Evolutionary conservation across 257 asterid genomes (phyloP).

Genomic region (Penstemon eatonii): DNA sequence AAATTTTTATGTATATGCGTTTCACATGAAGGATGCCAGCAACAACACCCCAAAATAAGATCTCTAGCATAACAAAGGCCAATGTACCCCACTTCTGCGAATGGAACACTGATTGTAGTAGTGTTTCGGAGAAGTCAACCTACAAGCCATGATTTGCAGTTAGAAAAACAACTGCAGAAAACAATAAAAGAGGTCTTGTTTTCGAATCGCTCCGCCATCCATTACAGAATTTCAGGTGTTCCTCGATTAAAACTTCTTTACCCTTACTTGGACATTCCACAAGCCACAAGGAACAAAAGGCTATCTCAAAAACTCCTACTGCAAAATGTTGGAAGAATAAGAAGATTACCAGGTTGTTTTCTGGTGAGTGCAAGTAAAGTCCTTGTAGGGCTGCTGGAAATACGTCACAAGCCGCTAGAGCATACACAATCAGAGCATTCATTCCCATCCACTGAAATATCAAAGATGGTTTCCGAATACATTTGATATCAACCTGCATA

Average conservation of each 20-base stretch:
- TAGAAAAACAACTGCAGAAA: not conserved
- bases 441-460: conserved; percentile 95
- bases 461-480: conserved; percentile 57
- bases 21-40: conserved; percentile 75
- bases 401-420: conserved; percentile 84
- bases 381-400: conserved; percentile 87
- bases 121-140: conserved; percentile 57
- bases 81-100: conserved; percentile 77
- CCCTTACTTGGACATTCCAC: too few species aligned
- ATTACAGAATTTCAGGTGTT: too few species aligned
- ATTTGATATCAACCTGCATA: conserved; percentile 69
- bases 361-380: conserved; percentile 78
- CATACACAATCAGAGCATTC: conserved; percentile 86
- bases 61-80: conserved; percentile 68
- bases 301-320: too few species aligned
- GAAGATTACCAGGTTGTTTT: conserved; percentile 72
- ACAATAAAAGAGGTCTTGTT: not conserved
- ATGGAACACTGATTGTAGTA: conserved; percentile 46
- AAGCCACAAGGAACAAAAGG: too few species aligned
- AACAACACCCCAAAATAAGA: conserved; percentile 71
- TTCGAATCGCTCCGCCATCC: too few species aligned
- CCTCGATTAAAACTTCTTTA: too few species aligned
- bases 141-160: conserved; percentile 31
- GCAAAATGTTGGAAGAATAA: conserved; percentile 10
- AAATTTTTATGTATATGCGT: conserved; percentile 58